Conservation (phyloP, 805 yeast species). For the Metschnikowia santaceciliae region DNA sequence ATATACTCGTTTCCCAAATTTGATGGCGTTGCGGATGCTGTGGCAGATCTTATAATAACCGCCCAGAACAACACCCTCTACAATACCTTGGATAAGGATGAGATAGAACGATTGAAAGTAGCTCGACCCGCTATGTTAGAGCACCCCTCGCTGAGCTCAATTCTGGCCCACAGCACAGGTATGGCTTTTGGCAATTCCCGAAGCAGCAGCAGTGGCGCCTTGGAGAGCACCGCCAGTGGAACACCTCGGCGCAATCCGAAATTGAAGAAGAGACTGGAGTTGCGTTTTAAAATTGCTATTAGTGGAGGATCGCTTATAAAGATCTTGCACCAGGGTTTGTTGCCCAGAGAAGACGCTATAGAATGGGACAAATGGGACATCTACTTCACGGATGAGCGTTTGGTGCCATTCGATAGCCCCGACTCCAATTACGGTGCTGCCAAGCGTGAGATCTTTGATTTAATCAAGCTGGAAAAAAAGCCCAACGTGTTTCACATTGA, state of each 20-base stretch:
- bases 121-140: constrained; percentile 18
- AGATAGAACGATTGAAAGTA: constrained; percentile 31
- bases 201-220: constrained; percentile 13
- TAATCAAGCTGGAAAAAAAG: constrained; percentile 46
- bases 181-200: constrained; percentile 11
- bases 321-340: constrained; percentile 81
- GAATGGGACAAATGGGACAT: constrained; percentile 95
- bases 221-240: constrained; percentile 3
- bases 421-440: constrained; percentile 91
- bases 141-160: constrained; percentile 10
- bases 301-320: constrained; percentile 90
- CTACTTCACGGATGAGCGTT: constrained; percentile 93
- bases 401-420: constrained; percentile 79
- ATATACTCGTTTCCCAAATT: constrained; percentile 90
- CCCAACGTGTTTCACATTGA: constrained; percentile 85
- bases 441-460: constrained; percentile 75
- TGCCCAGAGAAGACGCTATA: constrained; percentile 64
- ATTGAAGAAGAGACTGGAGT: constrained; percentile 53
- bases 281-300: constrained; percentile 83
- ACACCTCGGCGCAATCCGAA: constrained; percentile 21
- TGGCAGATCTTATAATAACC: constrained; percentile 87
- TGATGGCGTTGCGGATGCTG: constrained; percentile 90
- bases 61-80: constrained; percentile 76
- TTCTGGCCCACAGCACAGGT: constrained; percentile 3
- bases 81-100: constrained; percentile 34